Base-by-base conservation (phyloP, 768 basidiomycete genomes). In the Calocybe cyanea region DNA sequence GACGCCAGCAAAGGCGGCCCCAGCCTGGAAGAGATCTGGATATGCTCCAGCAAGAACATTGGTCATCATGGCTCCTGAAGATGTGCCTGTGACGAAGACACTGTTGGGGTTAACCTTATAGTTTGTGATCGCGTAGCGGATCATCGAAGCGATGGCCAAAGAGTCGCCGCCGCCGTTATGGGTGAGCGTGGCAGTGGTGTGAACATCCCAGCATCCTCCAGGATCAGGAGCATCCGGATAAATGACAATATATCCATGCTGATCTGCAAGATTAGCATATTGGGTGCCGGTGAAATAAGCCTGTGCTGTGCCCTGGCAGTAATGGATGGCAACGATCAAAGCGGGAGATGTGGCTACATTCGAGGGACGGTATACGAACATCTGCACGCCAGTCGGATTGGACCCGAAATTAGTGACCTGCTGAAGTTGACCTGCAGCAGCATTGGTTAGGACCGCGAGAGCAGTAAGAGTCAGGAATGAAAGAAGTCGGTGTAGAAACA, bases 41-140 rank as follows among this genome's bases (percentile, higher is more conserved):
- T 80, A 78, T 11, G 74, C 71, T 25, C 75, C 78, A 38, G 64
- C 62, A 33, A 80, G 63, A 19, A 79, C 77, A 53, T 73, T 76
- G 45, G 78, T 79, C 78, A 80, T 80, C 79, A 80, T 81, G 1
- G 70, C 72, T 34, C 78, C 79, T 2, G 77, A 78, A 3, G 72
- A 73, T 2, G 69, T 68, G 13, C 78, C 78, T 25, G 74, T 75
- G 20, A 69, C 71, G 57, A 71, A 80, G 46, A 80, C 77, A 31
- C 68, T 66, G n/a, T 47, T 54, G 2, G 73, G 31, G 50, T 78
- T 71, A 30, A 76, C 76, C 25, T 66, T 67, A 48, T 65, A 77
- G 62, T 66, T 76, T 17, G 62, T 41, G 38, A 80, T 72, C 13
- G 78, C 73, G 52, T 69, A 79, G 30, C 68, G 64, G 31, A 73